Percentiles rank a stretch among this genome's conserved stretches.
These are phyloP conservation scores for Daedaleopsis sinensis DNA, from an alignment of 768 basidiomycete genomes.

Conservation along the genomic window DNA sequence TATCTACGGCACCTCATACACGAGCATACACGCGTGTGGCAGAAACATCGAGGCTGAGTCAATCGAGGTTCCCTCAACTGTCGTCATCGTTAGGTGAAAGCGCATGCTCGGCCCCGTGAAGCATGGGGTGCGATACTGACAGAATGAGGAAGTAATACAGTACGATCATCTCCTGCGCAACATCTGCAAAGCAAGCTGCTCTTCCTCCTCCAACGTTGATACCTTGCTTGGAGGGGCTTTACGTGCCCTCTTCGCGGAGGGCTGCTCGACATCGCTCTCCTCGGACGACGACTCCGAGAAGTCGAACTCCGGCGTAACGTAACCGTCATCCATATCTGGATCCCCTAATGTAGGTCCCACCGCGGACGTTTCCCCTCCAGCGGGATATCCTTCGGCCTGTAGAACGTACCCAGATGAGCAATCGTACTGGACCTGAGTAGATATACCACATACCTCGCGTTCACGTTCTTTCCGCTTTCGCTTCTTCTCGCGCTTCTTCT, in stretches of 20 bases:
- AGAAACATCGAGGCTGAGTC: no score
- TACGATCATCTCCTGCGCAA: conserved; percentile 19
- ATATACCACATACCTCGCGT: conserved; percentile 28
- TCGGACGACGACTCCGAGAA: conserved; percentile 21
- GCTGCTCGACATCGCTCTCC: conserved; percentile 6
- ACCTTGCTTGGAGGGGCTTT: not conserved
- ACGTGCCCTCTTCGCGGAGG: conserved; percentile 17
- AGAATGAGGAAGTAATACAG: no score
- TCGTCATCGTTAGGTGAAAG: no score
- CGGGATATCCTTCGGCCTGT: conserved; percentile 14
- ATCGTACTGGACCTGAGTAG: not conserved
- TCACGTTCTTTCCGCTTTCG: conserved; percentile 86
- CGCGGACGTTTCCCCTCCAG: conserved; percentile 24
- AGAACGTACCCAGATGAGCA: not conserved
- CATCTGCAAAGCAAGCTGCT: conserved; percentile 25
- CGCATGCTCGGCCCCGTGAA: no score
- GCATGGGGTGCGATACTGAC: no score
- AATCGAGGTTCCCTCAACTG: no score
- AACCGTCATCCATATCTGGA: conserved; percentile 55
- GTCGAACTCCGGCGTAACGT: conserved; percentile 73
- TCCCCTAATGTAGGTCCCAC: conserved; percentile 34
- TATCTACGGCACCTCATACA: no score
- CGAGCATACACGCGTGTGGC: no score
- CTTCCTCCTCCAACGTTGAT: conserved; percentile 22
- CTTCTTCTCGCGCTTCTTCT: conserved; percentile 92